phyloP scores from a whole-genome alignment of 805 yeast genomes.

The Spathaspora arborariae region DNA sequence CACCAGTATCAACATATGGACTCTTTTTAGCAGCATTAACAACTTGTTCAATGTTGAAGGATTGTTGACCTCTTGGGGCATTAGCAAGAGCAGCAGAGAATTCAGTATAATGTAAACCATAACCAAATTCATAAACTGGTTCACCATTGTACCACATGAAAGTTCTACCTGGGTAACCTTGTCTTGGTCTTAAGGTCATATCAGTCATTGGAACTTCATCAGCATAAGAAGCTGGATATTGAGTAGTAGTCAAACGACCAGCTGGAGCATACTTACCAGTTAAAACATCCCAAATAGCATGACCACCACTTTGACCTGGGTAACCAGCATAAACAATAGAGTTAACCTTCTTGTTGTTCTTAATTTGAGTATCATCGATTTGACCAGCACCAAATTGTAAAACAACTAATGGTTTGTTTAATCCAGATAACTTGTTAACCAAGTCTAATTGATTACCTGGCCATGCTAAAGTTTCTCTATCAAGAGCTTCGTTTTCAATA shows the following conservation, averaged over 20 bases:
- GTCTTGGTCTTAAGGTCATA: constrained; percentile 7
- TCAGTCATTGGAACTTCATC: constrained; percentile 6
- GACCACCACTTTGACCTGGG: constrained; percentile 10
- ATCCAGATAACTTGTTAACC: constrained; percentile 3
- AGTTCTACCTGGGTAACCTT: constrained; percentile 8
- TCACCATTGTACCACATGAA: constrained; percentile 7
- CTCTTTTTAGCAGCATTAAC: background rate
- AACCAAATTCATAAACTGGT: constrained; percentile 10
- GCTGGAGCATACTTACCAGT: constrained; percentile 6
- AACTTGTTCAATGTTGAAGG: constrained; percentile 1
- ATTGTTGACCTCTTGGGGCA: background rate
- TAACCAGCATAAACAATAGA: constrained; percentile 8
- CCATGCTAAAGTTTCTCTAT: constrained; percentile 5
- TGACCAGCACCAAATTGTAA: constrained; percentile 8
- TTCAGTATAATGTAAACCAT: constrained; percentile 9
- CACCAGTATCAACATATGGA: constrained; percentile 2
- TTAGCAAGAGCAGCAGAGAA: constrained; percentile 5
- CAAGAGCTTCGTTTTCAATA: constrained; percentile 7
- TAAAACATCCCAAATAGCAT: constrained; percentile 5
- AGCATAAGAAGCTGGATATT: constrained; percentile 6
- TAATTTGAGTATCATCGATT: constrained; percentile 5
- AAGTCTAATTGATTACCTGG: constrained; percentile 8
- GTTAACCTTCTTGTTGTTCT: constrained; percentile 8
- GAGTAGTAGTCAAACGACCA: constrained; percentile 9
- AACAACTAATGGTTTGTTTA: constrained; percentile 5